Percentiles rank a stretch among this genome's conserved stretches.
phyloP scores from a whole-genome alignment of 352 stramenopile species.

The Phytophthora pini region DNA sequence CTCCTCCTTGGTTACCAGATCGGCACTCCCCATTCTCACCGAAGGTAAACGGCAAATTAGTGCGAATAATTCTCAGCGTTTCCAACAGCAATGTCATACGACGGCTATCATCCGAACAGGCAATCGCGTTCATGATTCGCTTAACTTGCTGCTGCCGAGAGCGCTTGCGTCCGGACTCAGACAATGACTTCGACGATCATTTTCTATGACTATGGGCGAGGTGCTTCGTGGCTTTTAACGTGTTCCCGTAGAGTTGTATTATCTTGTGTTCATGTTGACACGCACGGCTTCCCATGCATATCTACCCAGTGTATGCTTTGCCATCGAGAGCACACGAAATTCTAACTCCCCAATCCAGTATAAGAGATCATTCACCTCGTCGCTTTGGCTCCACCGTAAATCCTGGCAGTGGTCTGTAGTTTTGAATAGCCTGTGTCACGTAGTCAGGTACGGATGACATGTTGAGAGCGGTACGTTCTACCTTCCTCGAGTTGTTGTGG shows the following conservation, averaged over 20 bases:
- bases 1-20: not conserved
- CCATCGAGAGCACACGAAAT: not conserved
- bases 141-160: not conserved
- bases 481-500: no score
- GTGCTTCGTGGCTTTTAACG: constrained; percentile 11
- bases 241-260: constrained; percentile 18
- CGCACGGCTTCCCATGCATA: constrained; percentile 3
- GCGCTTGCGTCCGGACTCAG: not conserved
- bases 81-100: constrained; percentile 4
- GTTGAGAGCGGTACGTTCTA: no score
- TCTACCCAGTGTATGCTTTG: constrained; percentile 2
- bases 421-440: not conserved
- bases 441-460: no score
- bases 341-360: constrained; percentile 12
- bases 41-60: constrained; percentile 5
- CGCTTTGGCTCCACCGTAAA: not conserved
- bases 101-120: not conserved
- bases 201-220: not conserved
- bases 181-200: not conserved
- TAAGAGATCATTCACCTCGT: constrained; percentile 1
- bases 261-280: constrained; percentile 8
- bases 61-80: constrained; percentile 2
- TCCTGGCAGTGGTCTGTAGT: not conserved
- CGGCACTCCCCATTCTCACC: constrained; percentile 7
- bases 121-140: not conserved